Evolutionary conservation across 306 rosid species (phyloP).

Genomic region (Cucumis sativus): DNA sequence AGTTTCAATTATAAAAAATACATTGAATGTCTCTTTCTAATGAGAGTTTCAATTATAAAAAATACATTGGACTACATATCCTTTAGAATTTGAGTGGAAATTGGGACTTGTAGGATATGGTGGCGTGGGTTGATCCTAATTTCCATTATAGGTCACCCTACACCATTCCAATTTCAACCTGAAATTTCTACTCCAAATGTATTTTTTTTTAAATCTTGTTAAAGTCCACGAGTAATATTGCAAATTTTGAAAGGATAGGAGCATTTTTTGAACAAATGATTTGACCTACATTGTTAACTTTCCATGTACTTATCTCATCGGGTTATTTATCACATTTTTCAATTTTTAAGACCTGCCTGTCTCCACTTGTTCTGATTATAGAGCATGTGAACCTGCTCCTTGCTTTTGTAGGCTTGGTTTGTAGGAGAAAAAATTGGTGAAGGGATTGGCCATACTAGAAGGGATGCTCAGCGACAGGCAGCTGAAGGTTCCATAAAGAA

Average conservation of each 20-base stretch:
- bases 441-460: conserved; percentile 78
- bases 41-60: too few relatives aligned
- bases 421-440: conserved; percentile 80
- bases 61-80: neutral
- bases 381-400: conserved; percentile 10
- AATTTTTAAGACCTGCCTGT: neutral
- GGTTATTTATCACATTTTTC: neutral
- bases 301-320: neutral
- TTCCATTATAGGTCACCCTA: too few relatives aligned
- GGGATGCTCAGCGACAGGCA: conserved; percentile 79
- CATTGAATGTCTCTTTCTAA: too few relatives aligned
- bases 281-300: neutral
- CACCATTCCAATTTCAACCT: too few relatives aligned
- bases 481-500: conserved; percentile 75
- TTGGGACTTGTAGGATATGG: neutral
- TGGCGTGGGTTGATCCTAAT: neutral
- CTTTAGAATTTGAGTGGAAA: neutral
- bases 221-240: neutral
- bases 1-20: too few relatives aligned
- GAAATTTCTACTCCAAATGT: neutral
- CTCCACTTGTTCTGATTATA: neutral
- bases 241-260: too few relatives aligned
- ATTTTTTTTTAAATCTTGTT: too few relatives aligned
- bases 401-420: conserved; percentile 64
- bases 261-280: too few relatives aligned